Evolutionary conservation across 2,329 filamentous ascomycete genomes (phyloP).

Genomic region (Trichoderma sp.): DNA sequence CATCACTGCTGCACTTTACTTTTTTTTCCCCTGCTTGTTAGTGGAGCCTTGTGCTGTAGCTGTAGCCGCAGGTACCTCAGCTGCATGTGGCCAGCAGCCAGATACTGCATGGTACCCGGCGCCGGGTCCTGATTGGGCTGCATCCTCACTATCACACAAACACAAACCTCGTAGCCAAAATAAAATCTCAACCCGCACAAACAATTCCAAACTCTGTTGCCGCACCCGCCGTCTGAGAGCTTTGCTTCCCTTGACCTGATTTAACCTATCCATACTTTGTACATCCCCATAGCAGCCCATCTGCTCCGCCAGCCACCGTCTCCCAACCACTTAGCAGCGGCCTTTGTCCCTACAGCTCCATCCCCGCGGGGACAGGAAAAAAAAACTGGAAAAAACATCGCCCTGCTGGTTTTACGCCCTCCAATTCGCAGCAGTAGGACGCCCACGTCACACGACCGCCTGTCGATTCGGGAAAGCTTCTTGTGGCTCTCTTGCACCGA

Average conservation of each 20-base stretch:
- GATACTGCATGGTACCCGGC: not conserved
- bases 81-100: not conserved
- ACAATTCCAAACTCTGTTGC: conserved; percentile 2
- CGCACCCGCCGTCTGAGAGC: not conserved
- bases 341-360: not conserved
- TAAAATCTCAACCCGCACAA: conserved; percentile 8
- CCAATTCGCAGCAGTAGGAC: not conserved
- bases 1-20: not conserved
- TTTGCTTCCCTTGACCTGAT: not conserved
- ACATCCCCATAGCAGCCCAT: not conserved
- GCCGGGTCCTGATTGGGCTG: conserved; percentile 8
- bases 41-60: not conserved
- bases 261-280: not conserved
- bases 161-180: conserved; percentile 13
- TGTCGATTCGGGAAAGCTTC: conserved; percentile 4
- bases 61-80: not conserved
- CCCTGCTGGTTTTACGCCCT: conserved; percentile 4
- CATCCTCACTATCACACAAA: conserved; percentile 11
- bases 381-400: not conserved
- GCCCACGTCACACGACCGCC: not conserved
- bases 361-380: conserved; percentile 5
- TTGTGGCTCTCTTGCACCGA: not conserved
- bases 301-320: not conserved
- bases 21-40: not conserved
- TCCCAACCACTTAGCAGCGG: not conserved